Evolutionary conservation across 176 grass and related monocot genomes (phyloP).

Genomic region (Zea luxurians): DNA sequence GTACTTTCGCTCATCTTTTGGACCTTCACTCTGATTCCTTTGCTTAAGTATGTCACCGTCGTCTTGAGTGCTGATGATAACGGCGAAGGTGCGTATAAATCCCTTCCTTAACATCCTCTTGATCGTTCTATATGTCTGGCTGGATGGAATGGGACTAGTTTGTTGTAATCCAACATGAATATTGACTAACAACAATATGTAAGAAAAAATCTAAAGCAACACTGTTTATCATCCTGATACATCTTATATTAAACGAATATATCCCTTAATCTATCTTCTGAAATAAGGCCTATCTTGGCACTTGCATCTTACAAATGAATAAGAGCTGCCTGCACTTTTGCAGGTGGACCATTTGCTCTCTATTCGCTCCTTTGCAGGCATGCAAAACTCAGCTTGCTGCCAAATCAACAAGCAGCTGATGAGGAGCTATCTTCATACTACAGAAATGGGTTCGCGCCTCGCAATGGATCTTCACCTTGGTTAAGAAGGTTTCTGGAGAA

Average conservation of each 20-base stretch:
- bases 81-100: conserved; percentile 63
- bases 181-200: conserved; percentile 5
- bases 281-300: neutral
- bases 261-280: conserved; percentile 5
- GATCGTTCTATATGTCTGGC: neutral
- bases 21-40: conserved; percentile 91
- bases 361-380: conserved; percentile 97
- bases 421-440: conserved; percentile 95
- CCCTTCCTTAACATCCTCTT: neutral
- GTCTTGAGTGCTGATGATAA: conserved; percentile 85
- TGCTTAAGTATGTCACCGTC: conserved; percentile 88
- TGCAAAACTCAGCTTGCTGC: conserved; percentile 86
- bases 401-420: conserved; percentile 96
- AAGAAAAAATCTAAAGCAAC: neutral
- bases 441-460: conserved; percentile 43
- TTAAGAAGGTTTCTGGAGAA: conserved; percentile 90
- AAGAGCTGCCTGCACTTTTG: conserved; percentile 34
- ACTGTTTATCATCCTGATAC: conserved; percentile 23
- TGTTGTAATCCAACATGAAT: neutral
- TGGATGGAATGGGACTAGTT: conserved; percentile 2
- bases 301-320: conserved; percentile 20
- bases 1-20: conserved; percentile 90
- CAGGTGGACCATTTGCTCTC: conserved; percentile 93
- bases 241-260: conserved; percentile 1
- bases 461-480: conserved; percentile 54